A percentile compares a stretch with the other conserved stretches of the same genome.
Conservation (phyloP, 192 early-diverging fungal species). For the Entomortierella parvispora region DNA sequence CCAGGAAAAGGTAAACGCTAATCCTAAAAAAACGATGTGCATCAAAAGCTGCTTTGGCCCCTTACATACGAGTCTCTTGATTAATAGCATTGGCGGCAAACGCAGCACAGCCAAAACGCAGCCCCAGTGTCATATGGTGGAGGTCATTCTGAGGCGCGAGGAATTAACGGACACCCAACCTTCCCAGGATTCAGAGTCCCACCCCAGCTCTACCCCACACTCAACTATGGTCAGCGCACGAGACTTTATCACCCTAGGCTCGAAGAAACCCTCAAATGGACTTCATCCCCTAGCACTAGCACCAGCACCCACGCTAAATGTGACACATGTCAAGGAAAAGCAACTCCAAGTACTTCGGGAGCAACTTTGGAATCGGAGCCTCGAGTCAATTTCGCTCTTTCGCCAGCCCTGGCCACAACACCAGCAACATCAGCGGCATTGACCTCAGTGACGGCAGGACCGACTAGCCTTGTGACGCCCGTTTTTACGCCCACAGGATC, state of each 20-base stretch:
- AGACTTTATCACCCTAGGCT: constrained; percentile 29
- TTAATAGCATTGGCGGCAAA: no score
- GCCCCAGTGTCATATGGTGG: no score
- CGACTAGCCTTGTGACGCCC: no score
- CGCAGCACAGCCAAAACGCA: no score
- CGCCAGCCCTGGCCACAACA: no score
- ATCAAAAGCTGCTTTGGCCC: not conserved
- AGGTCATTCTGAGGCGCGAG: no score
- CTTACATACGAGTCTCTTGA: not conserved
- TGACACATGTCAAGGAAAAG: constrained; percentile 4
- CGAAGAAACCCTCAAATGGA: constrained; percentile 38
- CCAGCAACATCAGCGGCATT: no score
- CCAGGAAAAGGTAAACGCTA: not conserved
- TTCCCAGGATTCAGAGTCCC: not conserved
- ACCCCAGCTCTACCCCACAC: constrained; percentile 33
- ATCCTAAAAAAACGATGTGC: not conserved
- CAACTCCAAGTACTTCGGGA: not conserved
- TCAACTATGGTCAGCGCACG: constrained; percentile 7
- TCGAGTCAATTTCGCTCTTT: no score
- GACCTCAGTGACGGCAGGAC: no score
- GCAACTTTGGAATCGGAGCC: no score
- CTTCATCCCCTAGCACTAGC: not conserved
- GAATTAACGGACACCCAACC: no score
- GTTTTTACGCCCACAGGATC: not conserved
- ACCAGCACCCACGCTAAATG: not conserved